Percentiles rank a stretch among this genome's conserved stretches.
phyloP scores from a whole-genome alignment of 1,284 basidiomycete genomes.

The Heterobasidion annosum region DNA sequence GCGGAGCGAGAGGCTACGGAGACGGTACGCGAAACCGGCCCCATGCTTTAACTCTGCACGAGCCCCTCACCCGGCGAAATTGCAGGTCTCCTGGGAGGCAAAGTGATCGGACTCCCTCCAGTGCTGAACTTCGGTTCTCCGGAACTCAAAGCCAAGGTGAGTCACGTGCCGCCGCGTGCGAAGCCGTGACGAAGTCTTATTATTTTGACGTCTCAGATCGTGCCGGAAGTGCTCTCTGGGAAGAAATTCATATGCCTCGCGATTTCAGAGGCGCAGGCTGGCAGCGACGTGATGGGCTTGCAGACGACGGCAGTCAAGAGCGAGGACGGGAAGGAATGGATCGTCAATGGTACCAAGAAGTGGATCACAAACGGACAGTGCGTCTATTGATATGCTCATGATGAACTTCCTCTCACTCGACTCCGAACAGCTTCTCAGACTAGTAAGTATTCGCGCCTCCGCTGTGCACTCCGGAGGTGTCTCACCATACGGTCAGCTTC shows the following conservation, averaged over 20 bases:
- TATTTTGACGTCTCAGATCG: conserved; percentile 31
- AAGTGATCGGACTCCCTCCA: conserved; percentile 80
- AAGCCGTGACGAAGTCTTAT: no score
- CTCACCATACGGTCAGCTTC: conserved; percentile 51
- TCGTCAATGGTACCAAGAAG: conserved; percentile 88
- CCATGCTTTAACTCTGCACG: conserved; percentile 21
- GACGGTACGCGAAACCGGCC: conserved; percentile 54
- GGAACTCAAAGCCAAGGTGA: conserved; percentile 45
- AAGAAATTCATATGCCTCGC: conserved; percentile 75
- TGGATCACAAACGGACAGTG: conserved; percentile 94
- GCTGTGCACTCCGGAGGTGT: no score
- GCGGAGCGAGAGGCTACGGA: conserved; percentile 77
- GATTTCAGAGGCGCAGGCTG: conserved; percentile 80
- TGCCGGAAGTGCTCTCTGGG: conserved; percentile 60
- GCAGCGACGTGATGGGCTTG: conserved; percentile 84
- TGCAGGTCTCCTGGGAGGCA: conserved; percentile 28
- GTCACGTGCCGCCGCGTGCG: no score
- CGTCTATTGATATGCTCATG: conserved; percentile 10
- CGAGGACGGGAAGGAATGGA: conserved; percentile 74
- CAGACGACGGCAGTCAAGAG: conserved; percentile 70
- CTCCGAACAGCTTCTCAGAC: no score
- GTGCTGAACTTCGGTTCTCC: conserved; percentile 81
- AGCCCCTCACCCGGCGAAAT: no score
- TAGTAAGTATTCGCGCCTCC: no score
- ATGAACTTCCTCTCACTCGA: no score